These are phyloP conservation scores for Pyricularia sp. DNA, from an alignment of 2,329 filamentous ascomycete genomes.

Conservation along the genomic window DNA sequence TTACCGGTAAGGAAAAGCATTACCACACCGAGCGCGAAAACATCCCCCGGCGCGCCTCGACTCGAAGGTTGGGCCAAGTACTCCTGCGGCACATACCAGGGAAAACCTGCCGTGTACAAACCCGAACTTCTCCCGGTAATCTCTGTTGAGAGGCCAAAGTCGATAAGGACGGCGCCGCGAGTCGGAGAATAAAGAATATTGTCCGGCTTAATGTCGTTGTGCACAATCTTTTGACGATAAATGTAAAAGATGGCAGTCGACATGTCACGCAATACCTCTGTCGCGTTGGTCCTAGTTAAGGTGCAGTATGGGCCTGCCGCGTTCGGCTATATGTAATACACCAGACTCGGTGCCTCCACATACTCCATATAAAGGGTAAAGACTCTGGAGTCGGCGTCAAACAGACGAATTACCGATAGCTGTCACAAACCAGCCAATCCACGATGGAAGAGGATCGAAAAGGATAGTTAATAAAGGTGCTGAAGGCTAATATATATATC, in stretches of 20 bases:
- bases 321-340: background rate
- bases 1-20: background rate
- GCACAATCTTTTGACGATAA: background rate
- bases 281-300: background rate
- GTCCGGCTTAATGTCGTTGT: constrained; percentile 4
- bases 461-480: too few relatives aligned
- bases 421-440: background rate
- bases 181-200: background rate
- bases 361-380: background rate
- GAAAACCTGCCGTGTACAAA: background rate
- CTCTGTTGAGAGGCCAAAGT: constrained; percentile 2
- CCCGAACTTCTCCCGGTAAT: background rate
- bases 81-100: background rate
- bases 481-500: too few relatives aligned
- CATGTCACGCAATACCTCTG: background rate
- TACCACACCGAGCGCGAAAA: background rate
- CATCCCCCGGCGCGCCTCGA: background rate
- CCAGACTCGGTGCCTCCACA: background rate
- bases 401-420: background rate
- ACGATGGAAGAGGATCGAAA: background rate
- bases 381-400: background rate
- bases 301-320: background rate
- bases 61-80: background rate
- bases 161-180: constrained; percentile 2
- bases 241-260: background rate